phyloP scores from a whole-genome alignment of 805 yeast genomes.

The Hanseniaspora nectarophila region DNA sequence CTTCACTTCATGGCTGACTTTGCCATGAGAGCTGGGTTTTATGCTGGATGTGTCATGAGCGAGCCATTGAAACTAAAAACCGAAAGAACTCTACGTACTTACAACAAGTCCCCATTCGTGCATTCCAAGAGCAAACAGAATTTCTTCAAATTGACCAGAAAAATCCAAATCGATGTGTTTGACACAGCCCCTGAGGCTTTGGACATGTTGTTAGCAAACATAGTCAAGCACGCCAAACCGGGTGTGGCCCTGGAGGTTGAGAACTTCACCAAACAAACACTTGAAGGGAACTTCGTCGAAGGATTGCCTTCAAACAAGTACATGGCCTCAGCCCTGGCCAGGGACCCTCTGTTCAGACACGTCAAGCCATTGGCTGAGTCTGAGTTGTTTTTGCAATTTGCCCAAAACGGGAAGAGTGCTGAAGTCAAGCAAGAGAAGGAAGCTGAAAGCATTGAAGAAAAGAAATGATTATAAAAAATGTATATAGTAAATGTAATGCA shows the following conservation, averaged over 20 bases:
- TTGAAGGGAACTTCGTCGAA: conserved; percentile 27
- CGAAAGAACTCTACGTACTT: conserved; percentile 82
- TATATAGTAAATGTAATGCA: too few species aligned
- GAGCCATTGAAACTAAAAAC: conserved; percentile 60
- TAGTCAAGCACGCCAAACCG: conserved; percentile 62
- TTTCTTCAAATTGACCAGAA: conserved; percentile 76
- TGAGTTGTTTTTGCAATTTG: neutral
- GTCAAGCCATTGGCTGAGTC: conserved; percentile 10
- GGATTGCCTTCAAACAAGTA: conserved; percentile 8
- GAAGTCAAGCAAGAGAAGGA: neutral
- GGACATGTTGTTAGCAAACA: conserved; percentile 67
- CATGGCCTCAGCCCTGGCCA: conserved; percentile 2
- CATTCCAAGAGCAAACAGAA: conserved; percentile 91
- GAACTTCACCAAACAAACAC: conserved; percentile 43
- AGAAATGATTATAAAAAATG: too few species aligned
- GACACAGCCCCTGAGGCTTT: conserved; percentile 79
- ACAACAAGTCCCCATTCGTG: conserved; percentile 82
- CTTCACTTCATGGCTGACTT: conserved; percentile 72
- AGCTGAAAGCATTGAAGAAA: neutral
- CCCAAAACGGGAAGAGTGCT: neutral
- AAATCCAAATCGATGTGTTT: conserved; percentile 59
- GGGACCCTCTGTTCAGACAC: conserved; percentile 3
- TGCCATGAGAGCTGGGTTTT: conserved; percentile 79
- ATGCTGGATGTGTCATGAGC: conserved; percentile 73
- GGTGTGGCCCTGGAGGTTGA: conserved; percentile 78